Conservation (phyloP, 2,329 filamentous ascomycete genomes). For the Talaromyces verruculosus region DNA sequence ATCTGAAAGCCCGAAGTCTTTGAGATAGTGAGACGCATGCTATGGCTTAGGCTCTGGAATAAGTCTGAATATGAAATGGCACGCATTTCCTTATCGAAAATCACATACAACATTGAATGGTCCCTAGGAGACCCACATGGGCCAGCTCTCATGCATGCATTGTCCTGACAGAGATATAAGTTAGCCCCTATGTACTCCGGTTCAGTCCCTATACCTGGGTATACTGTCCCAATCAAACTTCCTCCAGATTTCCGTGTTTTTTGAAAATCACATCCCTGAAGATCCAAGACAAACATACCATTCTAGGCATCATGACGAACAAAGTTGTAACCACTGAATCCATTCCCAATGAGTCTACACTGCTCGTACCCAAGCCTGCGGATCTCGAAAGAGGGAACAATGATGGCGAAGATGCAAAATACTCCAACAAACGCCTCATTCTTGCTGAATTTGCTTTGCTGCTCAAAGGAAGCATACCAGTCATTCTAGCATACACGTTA, state of each 20-base stretch:
- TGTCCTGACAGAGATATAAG: background rate
- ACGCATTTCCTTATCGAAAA: background rate
- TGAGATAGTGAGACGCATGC: background rate
- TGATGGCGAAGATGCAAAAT: slow-evolving; percentile 24
- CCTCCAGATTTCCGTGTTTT: background rate
- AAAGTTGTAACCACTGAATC: background rate
- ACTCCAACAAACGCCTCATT: slow-evolving; percentile 40
- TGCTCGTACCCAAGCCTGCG: slow-evolving; percentile 30
- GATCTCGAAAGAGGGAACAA: slow-evolving; percentile 14
- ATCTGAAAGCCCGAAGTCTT: no score
- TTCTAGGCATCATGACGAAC: background rate
- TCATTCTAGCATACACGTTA: slow-evolving; percentile 80
- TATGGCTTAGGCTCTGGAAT: background rate
- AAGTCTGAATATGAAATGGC: background rate
- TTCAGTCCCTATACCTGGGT: background rate
- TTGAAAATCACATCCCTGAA: background rate
- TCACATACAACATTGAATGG: background rate
- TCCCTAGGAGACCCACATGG: background rate
- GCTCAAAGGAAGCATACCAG: slow-evolving; percentile 68
- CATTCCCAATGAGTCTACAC: slow-evolving; percentile 30
- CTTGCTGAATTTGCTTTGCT: slow-evolving; percentile 66
- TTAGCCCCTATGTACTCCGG: background rate
- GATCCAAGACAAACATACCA: background rate
- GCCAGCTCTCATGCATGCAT: background rate
- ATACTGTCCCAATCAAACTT: background rate